These are phyloP conservation scores for Podila clonocystis DNA, from an alignment of 192 early-diverging fungal genomes.

Conservation along the genomic window DNA sequence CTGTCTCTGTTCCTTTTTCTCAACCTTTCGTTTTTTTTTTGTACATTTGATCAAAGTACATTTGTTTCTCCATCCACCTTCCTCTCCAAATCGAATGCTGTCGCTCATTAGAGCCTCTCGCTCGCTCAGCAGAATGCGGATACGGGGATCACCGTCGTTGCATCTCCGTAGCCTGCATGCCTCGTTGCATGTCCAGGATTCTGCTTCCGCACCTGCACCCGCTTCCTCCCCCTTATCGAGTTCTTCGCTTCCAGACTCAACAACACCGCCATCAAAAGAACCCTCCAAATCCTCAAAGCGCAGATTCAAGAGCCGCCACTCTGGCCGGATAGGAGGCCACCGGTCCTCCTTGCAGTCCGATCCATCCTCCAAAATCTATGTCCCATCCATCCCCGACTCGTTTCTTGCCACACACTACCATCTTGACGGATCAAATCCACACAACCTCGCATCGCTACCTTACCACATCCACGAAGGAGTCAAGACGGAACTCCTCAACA, in stretches of 20 bases:
- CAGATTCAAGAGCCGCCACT: background rate
- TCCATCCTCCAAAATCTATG: conserved; percentile 23
- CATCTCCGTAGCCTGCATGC: too few relatives aligned
- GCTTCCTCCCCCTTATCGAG: background rate
- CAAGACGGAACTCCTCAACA: conserved; percentile 22
- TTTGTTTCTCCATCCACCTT: too few relatives aligned
- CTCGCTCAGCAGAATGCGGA: too few relatives aligned
- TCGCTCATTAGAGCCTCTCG: too few relatives aligned
- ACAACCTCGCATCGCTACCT: conserved; percentile 12
- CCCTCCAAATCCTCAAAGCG: background rate
- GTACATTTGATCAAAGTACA: too few relatives aligned
- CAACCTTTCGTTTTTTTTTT: too few relatives aligned
- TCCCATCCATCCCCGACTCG: conserved; percentile 22
- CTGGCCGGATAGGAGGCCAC: background rate
- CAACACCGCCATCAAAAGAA: background rate
- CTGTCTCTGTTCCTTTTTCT: too few relatives aligned
- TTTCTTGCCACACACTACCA: conserved; percentile 19
- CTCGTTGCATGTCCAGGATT: too few relatives aligned
- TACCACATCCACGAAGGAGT: conserved; percentile 31
- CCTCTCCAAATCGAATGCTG: too few relatives aligned
- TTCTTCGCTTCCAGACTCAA: too few relatives aligned
- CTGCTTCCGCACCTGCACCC: background rate
- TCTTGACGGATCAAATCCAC: conserved; percentile 2
- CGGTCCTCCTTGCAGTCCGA: background rate
- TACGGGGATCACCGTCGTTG: too few relatives aligned